Percentiles rank a stretch among this genome's conserved stretches.
Evolutionary conservation across 192 early-diverging fungal species (phyloP).

Genomic region (Rhizoclosmatium globosum): DNA sequence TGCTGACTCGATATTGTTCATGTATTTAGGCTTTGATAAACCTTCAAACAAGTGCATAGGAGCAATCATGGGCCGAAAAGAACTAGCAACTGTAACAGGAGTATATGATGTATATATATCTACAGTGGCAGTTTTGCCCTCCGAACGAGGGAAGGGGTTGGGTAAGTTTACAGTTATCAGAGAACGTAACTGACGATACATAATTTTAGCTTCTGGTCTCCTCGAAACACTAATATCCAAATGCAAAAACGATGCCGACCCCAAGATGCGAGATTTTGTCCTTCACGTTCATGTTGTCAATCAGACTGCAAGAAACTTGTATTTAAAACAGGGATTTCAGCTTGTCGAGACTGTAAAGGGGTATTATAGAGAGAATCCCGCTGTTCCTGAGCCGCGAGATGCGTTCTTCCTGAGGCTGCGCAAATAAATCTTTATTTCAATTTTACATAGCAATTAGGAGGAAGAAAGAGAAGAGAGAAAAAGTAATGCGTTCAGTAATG

Average conservation of each 20-base stretch:
- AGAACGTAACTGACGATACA: too few relatives aligned
- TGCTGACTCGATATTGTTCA: neutral
- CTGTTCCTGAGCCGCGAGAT: slow-evolving; percentile 22
- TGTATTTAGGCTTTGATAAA: neutral
- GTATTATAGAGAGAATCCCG: slow-evolving; percentile 14
- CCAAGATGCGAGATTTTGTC: neutral
- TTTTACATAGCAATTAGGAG: too few relatives aligned
- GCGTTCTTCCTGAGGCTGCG: neutral
- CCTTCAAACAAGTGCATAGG: neutral
- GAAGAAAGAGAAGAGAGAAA: too few relatives aligned
- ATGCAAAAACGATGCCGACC: slow-evolving; percentile 11
- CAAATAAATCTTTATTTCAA: neutral
- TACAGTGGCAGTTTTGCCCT: neutral
- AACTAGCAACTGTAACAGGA: neutral
- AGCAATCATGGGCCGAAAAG: slow-evolving; percentile 12
- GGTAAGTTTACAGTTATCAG: neutral
- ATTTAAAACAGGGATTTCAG: slow-evolving; percentile 18
- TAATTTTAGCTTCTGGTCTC: neutral
- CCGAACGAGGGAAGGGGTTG: neutral
- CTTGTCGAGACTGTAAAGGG: slow-evolving; percentile 3
- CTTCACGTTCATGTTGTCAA: slow-evolving; percentile 33
- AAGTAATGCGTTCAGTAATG: too few relatives aligned
- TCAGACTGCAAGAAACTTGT: slow-evolving; percentile 9
- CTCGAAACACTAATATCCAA: slow-evolving; percentile 10
- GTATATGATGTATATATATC: slow-evolving; percentile 19